Percentiles rank a stretch among this genome's conserved stretches.
These are phyloP conservation scores for Clarireedia hainanense DNA, from an alignment of 2,329 filamentous ascomycete genomes.

Conservation along the genomic window DNA sequence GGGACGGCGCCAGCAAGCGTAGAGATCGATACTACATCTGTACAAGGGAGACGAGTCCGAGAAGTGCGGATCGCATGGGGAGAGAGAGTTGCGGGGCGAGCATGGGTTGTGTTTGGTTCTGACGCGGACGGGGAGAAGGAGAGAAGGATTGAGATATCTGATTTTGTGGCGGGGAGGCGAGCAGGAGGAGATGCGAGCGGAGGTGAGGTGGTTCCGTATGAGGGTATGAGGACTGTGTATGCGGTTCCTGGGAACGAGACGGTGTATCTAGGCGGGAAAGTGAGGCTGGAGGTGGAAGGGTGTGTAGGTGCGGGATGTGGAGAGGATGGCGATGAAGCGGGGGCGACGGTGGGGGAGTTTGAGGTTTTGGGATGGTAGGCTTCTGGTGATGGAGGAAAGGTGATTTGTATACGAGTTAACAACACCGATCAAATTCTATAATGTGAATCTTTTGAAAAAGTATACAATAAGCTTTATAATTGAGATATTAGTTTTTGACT, in stretches of 20 bases:
- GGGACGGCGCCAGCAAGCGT: neutral
- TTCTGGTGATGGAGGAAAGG: neutral
- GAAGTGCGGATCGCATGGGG: neutral
- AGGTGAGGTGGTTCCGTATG: constrained; percentile 7
- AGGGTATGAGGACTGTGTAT: constrained; percentile 13
- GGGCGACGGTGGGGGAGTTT: constrained; percentile 44
- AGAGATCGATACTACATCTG: neutral
- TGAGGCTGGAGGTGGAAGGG: constrained; percentile 35
- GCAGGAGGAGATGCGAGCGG: neutral
- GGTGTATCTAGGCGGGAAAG: constrained; percentile 16
- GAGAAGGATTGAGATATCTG: neutral
- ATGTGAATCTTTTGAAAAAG: too few species aligned
- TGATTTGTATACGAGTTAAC: too few species aligned
- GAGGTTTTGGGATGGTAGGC: constrained; percentile 25
- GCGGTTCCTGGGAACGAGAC: constrained; percentile 8
- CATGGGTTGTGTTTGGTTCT: neutral
- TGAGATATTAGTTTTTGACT: too few species aligned
- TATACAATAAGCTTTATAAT: too few species aligned
- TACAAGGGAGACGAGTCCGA: neutral
- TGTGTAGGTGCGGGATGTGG: constrained; percentile 26
- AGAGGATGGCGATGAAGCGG: constrained; percentile 25
- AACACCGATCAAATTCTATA: too few species aligned
- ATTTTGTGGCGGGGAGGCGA: neutral
- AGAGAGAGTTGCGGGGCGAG: neutral
- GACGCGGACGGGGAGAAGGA: neutral